Evolutionary conservation across 345 rosid species (phyloP).

Genomic region (Eucalyptus tenuipes): DNA sequence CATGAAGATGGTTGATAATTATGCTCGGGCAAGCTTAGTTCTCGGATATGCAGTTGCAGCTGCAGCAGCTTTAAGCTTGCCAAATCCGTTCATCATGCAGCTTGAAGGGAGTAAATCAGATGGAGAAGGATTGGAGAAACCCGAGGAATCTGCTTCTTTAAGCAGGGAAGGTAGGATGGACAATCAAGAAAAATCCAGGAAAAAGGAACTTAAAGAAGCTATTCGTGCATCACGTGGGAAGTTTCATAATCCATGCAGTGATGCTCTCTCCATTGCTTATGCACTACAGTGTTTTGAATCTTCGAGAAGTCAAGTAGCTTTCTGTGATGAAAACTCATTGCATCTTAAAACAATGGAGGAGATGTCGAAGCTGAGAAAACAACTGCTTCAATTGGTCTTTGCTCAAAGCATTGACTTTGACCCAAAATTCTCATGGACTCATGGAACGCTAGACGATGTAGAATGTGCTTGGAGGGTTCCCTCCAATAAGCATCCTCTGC

Average conservation of each 20-base stretch:
- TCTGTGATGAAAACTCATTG: slow-evolving; percentile 48
- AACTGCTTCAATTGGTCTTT: slow-evolving; percentile 67
- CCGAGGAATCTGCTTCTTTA: background rate
- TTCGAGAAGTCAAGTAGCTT: slow-evolving; percentile 18
- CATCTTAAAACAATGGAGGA: slow-evolving; percentile 86
- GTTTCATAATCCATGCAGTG: slow-evolving; percentile 76
- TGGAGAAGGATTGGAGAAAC: slow-evolving; percentile 12
- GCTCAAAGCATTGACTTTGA: slow-evolving; percentile 21
- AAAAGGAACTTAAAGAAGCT: slow-evolving; percentile 44
- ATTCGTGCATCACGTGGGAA: slow-evolving; percentile 37
- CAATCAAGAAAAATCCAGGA: slow-evolving; percentile 41
- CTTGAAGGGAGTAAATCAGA: slow-evolving; percentile 24
- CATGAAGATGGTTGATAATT: slow-evolving; percentile 18
- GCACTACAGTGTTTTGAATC: slow-evolving; percentile 71
- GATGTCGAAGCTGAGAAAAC: slow-evolving; percentile 80
- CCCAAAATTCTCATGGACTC: slow-evolving; percentile 56
- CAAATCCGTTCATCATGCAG: slow-evolving; percentile 63
- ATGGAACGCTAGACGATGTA: slow-evolving; percentile 53
- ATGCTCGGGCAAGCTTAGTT: slow-evolving; percentile 44
- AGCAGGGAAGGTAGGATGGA: slow-evolving; percentile 4
- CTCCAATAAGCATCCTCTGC: slow-evolving; percentile 34
- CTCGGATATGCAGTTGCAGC: slow-evolving; percentile 73
- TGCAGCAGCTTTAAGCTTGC: slow-evolving; percentile 67
- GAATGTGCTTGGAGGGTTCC: slow-evolving; percentile 57
- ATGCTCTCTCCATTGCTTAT: slow-evolving; percentile 60